Base-by-base conservation (phyloP, 331 rosid genomes). In the Rosa hybrid region DNA sequence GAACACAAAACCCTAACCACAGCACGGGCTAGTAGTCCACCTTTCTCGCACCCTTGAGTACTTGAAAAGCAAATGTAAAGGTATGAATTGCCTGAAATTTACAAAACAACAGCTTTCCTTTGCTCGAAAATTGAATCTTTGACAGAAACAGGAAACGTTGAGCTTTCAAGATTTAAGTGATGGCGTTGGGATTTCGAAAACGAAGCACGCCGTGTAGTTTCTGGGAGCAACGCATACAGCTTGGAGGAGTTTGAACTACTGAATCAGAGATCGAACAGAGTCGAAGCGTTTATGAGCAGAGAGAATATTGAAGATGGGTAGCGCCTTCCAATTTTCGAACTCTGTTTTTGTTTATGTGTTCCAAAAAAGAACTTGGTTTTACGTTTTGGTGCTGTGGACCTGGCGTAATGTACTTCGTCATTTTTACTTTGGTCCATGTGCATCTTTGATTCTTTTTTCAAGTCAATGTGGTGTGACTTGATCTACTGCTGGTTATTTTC, bases 301-400 rank as follows among this genome's bases (percentile, higher is more conserved):
- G 44, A 16, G 45, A 62, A 25, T 62, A 59, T 8, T 21, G 38
- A 60, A 60, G 34, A 62, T 27, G 60, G 62, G 79, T 9, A 75
- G 79, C 79, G 79, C 79, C 79, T 27, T 60, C 44, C 27, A 50
- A 75, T 60, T 75, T 75, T 75, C 79, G 79, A 75, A 75, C 71
- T 44, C 44, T 3, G 44, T 1, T 44, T 75, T n/a, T 75, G 78
- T 59, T 12, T 11, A 17, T 59, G 39, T 62, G 68, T 62, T 1
- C 17, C 64, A 21, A 10, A 59, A 59, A 9, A 21, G 7, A 59
- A 21, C 65, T 49, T 59, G 65, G 14, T 59, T 54, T 18, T 20
- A 54, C 7, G 62, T 49, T 13, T 30, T 34, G 39, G 5, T 49
- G 65, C 65, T 56, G 62, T 2, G 4, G 63, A 56, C 63, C 20